Evolutionary conservation across 2,329 filamentous ascomycete genomes (phyloP), one percentile per base, ranked within the genome.

Genomic region (Fusarium vanettenii): DNA sequence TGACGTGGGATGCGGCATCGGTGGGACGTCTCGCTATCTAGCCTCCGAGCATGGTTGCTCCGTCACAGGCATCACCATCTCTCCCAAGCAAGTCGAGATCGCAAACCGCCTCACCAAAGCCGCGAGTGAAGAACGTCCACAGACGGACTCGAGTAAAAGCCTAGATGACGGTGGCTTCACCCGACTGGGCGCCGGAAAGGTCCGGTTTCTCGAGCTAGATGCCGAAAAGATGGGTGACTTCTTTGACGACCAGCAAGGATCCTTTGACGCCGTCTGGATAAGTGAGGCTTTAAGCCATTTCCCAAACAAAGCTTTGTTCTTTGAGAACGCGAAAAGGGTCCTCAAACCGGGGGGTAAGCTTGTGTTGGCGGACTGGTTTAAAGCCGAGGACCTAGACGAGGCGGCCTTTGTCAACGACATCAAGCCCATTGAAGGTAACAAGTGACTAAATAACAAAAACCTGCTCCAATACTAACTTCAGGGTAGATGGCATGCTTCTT

Each of bases 311-410:
- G 81, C 84, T 2, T 80, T 90, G 3, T 91, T 91, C 81, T 91
- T 91, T 77, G 79, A 81, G 29, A 91, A 90, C 70, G 86, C 87
- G 2, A 81, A 82, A 33, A 81, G 80, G 56, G 81, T 91, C 37
- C 81, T 92, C 60, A 86, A 83, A 41, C 67, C 81, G 0, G 86
- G 87, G 1, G 88, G 87, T 2, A 88, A 86, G 79, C 79, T 92
- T 52, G 88, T 89, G 5, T 81, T 92, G 63, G 89, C 89, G 27
- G 90, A 92, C 79, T 91, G 89, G 89, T 91, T 91, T 82, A 89
- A 89, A 82, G 86, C 84, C 14, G 87, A 87, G 64, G 80, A 78
- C 25, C 76, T 91, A 50, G 82, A 80, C 1, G 81, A 86, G 70
- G 80, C 84, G 67, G 81, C 85, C 67, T 85, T 88, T 72, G 81